Percentiles rank a stretch among this genome's conserved stretches.
These are phyloP conservation scores for Anaeramoeba flamelloides DNA, from an alignment of 78 protist genomes.

Conservation along the genomic window DNA sequence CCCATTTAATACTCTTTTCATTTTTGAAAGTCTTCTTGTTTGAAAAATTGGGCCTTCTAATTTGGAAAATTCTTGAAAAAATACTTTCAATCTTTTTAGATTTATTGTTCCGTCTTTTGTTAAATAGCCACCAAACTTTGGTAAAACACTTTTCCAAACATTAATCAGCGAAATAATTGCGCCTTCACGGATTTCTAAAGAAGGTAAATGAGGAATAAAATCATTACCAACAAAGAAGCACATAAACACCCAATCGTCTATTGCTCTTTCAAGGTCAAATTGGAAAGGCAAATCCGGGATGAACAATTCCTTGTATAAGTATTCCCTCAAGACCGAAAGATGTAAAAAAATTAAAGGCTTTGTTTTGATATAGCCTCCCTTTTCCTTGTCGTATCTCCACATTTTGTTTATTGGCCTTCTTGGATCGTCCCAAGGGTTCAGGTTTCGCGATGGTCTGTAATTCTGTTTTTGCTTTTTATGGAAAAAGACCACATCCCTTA, in stretches of 20 bases:
- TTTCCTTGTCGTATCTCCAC: too few relatives aligned
- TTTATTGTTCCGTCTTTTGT: constrained; percentile 44
- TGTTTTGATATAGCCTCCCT: too few relatives aligned
- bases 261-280: constrained; percentile 63
- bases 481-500: constrained; percentile 72
- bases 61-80: not conserved
- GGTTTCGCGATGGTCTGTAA: too few relatives aligned
- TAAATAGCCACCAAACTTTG: constrained; percentile 40
- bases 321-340: not conserved
- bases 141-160: too few relatives aligned
- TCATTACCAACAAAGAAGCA: constrained; percentile 96
- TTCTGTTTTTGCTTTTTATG: too few relatives aligned
- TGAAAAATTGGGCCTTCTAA: too few relatives aligned
- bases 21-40: too few relatives aligned
- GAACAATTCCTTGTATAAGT: not conserved
- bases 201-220: constrained; percentile 94
- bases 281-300: constrained; percentile 12
- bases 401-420: too few relatives aligned
- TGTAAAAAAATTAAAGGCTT: too few relatives aligned
- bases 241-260: constrained; percentile 90
- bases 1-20: too few relatives aligned
- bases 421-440: too few relatives aligned
- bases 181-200: constrained; percentile 75
- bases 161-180: constrained; percentile 61
- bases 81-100: constrained; percentile 7